These are phyloP conservation scores for Pseudopyricularia javanii DNA, from an alignment of 2,329 filamentous ascomycete genomes.

Conservation along the genomic window DNA sequence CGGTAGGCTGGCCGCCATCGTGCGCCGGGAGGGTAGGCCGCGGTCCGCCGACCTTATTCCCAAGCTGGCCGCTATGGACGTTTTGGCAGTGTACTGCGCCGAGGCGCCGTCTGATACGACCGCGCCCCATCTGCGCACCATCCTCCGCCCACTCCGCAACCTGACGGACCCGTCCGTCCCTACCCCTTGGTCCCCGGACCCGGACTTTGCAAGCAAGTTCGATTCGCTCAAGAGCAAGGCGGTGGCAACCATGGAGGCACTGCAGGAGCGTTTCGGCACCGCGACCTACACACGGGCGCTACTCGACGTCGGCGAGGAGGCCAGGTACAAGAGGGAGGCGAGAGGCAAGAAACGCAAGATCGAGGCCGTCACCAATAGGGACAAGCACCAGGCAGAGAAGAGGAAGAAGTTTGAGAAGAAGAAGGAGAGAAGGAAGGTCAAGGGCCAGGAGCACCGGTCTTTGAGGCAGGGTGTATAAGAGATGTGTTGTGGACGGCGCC, in stretches of 20 bases:
- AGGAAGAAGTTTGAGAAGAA: slow-evolving; percentile 74
- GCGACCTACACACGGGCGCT: slow-evolving; percentile 66
- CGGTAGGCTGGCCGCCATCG: slow-evolving; percentile 62
- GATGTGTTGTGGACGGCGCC: background rate
- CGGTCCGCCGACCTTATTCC: slow-evolving; percentile 53
- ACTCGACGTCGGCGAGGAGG: slow-evolving; percentile 57
- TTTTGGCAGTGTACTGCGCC: slow-evolving; percentile 57
- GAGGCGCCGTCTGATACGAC: slow-evolving; percentile 47
- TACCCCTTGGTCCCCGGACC: slow-evolving; percentile 57
- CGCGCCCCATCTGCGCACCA: slow-evolving; percentile 46
- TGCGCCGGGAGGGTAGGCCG: slow-evolving; percentile 62
- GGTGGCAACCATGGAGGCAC: slow-evolving; percentile 63
- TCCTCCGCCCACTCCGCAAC: slow-evolving; percentile 57
- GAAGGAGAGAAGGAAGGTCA: slow-evolving; percentile 71
- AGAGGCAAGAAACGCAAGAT: slow-evolving; percentile 78
- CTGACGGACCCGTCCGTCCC: slow-evolving; percentile 71
- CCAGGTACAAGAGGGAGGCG: slow-evolving; percentile 60
- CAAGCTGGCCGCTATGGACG: slow-evolving; percentile 63
- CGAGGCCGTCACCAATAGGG: slow-evolving; percentile 72
- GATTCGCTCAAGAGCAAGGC: slow-evolving; percentile 60
- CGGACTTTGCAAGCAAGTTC: slow-evolving; percentile 55
- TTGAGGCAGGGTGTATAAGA: slow-evolving; percentile 57
- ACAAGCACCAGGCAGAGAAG: slow-evolving; percentile 67
- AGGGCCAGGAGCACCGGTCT: slow-evolving; percentile 58
- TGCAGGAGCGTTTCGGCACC: slow-evolving; percentile 78